Evolutionary conservation across 768 basidiomycete genomes (phyloP).

Genomic region (Rhizopogon vesiculosus): DNA sequence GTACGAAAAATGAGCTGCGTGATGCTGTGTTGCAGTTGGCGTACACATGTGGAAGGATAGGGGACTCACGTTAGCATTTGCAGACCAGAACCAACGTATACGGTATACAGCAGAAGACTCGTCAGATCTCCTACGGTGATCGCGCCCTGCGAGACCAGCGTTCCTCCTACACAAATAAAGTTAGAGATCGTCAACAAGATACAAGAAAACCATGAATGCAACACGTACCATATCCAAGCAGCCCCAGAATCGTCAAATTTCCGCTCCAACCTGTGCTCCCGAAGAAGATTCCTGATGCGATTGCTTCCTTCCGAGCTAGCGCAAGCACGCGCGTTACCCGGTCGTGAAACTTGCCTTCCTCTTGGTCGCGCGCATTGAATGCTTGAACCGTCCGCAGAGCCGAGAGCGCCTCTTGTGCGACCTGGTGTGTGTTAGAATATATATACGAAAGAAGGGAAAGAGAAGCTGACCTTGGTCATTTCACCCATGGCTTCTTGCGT

Average conservation of each 20-base stretch:
- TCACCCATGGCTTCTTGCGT: slow-evolving; percentile 96
- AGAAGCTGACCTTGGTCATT: slow-evolving; percentile 64
- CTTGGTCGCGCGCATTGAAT: slow-evolving; percentile 78
- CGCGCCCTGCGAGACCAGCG: slow-evolving; percentile 79
- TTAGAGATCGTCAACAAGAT: neutral
- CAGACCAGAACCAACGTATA: slow-evolving; percentile 79
- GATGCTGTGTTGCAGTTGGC: slow-evolving; percentile 1
- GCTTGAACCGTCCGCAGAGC: slow-evolving; percentile 88
- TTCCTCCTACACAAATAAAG: slow-evolving; percentile 56
- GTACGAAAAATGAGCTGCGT: slow-evolving; percentile 34
- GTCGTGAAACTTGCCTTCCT: slow-evolving; percentile 71
- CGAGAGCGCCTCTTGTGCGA: slow-evolving; percentile 86
- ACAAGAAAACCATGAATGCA: neutral
- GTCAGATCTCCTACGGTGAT: slow-evolving; percentile 93
- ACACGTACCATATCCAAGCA: slow-evolving; percentile 83
- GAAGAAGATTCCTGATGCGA: slow-evolving; percentile 90
- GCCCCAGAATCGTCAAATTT: slow-evolving; percentile 82
- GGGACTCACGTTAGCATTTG: slow-evolving; percentile 69
- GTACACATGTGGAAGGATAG: neutral
- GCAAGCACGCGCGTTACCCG: slow-evolving; percentile 60
- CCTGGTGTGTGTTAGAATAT: slow-evolving; percentile 31
- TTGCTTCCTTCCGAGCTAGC: slow-evolving; percentile 81
- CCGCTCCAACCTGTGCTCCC: slow-evolving; percentile 91
- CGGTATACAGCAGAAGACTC: slow-evolving; percentile 85
- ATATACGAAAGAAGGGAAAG: neutral